phyloP scores from a whole-genome alignment of 176 grass and related monocot genomes.

The Alloteropsis semialata region DNA sequence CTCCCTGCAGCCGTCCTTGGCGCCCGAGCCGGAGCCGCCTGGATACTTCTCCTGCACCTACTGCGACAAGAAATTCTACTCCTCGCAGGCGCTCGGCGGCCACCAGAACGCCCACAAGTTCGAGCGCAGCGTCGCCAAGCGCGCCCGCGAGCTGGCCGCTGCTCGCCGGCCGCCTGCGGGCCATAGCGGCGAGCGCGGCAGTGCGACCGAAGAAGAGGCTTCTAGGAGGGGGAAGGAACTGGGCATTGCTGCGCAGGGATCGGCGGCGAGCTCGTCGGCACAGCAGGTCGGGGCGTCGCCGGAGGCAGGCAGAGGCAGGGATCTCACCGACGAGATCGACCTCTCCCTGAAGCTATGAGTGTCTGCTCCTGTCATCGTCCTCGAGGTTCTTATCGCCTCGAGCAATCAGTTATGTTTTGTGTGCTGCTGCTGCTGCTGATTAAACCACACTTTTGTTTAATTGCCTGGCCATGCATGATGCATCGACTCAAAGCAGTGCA shows the following conservation, averaged over 20 bases:
- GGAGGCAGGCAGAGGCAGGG: slow-evolving; percentile 12
- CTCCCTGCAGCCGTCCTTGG: slow-evolving; percentile 42
- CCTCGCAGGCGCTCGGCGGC: slow-evolving; percentile 88
- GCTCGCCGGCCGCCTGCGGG: slow-evolving; percentile 4
- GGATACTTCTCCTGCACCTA: slow-evolving; percentile 82
- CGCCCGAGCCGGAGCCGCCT: slow-evolving; percentile 47
- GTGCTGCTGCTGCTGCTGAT: neutral
- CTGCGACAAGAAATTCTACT: slow-evolving; percentile 77
- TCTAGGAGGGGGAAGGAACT: slow-evolving; percentile 14
- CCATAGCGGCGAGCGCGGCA: neutral
- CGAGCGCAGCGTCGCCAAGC: slow-evolving; percentile 70
- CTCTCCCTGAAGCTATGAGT: slow-evolving; percentile 75
- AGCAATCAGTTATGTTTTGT: neutral
- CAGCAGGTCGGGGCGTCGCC: neutral
- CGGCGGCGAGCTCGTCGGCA: slow-evolving; percentile 19
- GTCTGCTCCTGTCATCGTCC: neutral
- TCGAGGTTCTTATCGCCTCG: neutral
- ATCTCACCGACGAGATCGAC: slow-evolving; percentile 51
- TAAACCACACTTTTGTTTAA: neutral
- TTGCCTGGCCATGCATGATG: neutral
- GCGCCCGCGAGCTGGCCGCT: slow-evolving; percentile 39
- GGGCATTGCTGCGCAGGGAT: slow-evolving; percentile 13
- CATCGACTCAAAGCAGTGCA: slow-evolving; percentile 6
- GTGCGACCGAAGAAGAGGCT: neutral
- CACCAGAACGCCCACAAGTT: slow-evolving; percentile 98